Percentiles rank a stretch among this genome's conserved stretches.
Evolutionary conservation across 768 basidiomycete species (phyloP).

Genomic region (Phlegmacium glaucopus): DNA sequence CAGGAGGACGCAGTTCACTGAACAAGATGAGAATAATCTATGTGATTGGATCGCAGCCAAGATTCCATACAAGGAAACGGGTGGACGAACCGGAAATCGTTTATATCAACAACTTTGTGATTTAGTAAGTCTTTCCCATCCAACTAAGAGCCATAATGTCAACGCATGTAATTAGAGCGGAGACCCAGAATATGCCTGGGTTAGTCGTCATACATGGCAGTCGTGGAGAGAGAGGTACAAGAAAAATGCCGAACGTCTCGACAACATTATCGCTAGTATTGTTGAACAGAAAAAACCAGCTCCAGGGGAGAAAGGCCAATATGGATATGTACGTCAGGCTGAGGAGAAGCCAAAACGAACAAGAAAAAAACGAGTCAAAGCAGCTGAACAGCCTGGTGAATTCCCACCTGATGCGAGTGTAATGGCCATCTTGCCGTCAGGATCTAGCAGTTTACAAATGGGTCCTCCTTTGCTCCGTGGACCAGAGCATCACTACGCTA

Average conservation of each 20-base stretch:
- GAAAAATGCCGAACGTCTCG: constrained; percentile 71
- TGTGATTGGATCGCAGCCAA: constrained; percentile 80
- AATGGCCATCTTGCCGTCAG: constrained; percentile 3
- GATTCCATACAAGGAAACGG: constrained; percentile 81
- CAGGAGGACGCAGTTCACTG: constrained; percentile 77
- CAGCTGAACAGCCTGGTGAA: constrained; percentile 18
- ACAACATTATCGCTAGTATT: constrained; percentile 57
- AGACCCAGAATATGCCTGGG: constrained; percentile 78
- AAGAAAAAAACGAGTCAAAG: constrained; percentile 44
- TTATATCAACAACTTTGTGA: constrained; percentile 81
- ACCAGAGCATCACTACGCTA: constrained; percentile 12
- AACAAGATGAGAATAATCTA: constrained; percentile 71
- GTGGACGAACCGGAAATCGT: constrained; percentile 78
- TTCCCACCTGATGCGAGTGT: constrained; percentile 4
- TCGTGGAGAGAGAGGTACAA: constrained; percentile 90
- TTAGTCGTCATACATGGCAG: constrained; percentile 82
- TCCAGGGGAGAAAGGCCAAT: constrained; percentile 77
- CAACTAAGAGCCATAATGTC: neutral
- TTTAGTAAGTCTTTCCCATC: constrained; percentile 42
- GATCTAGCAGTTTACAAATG: constrained; percentile 5
- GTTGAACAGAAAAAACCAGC: constrained; percentile 68
- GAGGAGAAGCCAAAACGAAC: constrained; percentile 65
- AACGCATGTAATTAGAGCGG: constrained; percentile 35
- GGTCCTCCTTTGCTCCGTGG: constrained; percentile 8
- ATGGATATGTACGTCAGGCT: constrained; percentile 73